Evolutionary conservation across 2,329 filamentous ascomycete genomes (phyloP), one percentile per base, ranked within the genome.

Genomic region (Helotiales sp.): DNA sequence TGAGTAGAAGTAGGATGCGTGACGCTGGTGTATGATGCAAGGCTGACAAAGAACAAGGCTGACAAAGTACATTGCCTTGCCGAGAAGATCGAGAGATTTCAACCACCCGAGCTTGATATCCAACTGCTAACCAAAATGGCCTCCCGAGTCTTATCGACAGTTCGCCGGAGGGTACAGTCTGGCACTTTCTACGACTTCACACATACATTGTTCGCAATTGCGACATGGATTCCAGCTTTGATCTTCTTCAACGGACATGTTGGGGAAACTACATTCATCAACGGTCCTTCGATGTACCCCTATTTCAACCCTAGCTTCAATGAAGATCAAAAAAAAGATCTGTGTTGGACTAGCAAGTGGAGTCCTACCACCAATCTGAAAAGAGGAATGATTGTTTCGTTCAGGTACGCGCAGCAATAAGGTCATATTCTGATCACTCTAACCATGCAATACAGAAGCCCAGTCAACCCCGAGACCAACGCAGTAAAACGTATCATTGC

Each of bases 401-500:
- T 92, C 67, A 78, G 83, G 86, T 88, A 71, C 24, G 79, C 67
- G 24, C 17, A 5, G 47, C 17, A 24, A 12, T 13, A 6, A 31
- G 2, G 13, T 9, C 36, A 42, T 25, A 24, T n/a, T 22, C 2
- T 13, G 22, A 3, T 38, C 22, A 51, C 25, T 42, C 25, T 44
- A n/a, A 40, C 47, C 38, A 13, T 12, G 38, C 31, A 22, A 6
- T 22, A 29, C 44, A 92, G 89, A 70, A 90, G 85, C 49, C 92
- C 93, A 0, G 75, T 80, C 13, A 81, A 88, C 59, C 89, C 91
- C 0, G 84, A 90, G 29, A 78, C 82, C 22, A 77, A 87, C 40
- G 85, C 85, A 0, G 84, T 97, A 31, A 99, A 99, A 77, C 81
- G 95, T 38, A 82, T 99, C 10, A 80, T 97, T 25, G 95, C 84